A percentile compares a stretch with the other conserved stretches of the same genome.
Evolutionary conservation across 352 stramenopile genomes (phyloP).

Genomic region (Globisporangium okanoganense): DNA sequence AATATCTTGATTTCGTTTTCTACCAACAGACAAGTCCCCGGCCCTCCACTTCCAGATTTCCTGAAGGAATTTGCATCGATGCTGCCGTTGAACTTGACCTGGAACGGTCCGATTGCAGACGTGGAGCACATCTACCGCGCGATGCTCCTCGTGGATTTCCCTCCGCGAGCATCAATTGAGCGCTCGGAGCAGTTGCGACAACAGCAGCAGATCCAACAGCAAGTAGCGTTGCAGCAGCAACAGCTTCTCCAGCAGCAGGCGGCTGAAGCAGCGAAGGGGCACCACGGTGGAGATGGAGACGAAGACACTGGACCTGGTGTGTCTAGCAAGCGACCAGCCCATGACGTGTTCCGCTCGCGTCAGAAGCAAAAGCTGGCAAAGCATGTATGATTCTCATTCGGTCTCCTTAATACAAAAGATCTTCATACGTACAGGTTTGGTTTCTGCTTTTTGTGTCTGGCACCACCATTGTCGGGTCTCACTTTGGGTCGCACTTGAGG

Average conservation of each 20-base stretch:
- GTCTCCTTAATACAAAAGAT: slow-evolving; percentile 15
- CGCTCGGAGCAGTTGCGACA: slow-evolving; percentile 62
- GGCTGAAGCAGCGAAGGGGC: slow-evolving; percentile 34
- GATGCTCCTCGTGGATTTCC: slow-evolving; percentile 82
- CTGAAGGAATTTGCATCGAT: slow-evolving; percentile 81
- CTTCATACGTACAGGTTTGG: slow-evolving; percentile 16
- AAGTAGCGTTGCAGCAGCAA: slow-evolving; percentile 49
- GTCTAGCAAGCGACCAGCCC: slow-evolving; percentile 75
- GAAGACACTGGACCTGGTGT: slow-evolving; percentile 42
- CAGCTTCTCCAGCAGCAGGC: slow-evolving; percentile 53
- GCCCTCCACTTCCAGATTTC: slow-evolving; percentile 78
- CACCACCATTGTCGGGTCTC: background rate
- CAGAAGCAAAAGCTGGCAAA: slow-evolving; percentile 87
- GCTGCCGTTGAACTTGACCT: slow-evolving; percentile 75
- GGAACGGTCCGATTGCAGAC: slow-evolving; percentile 84
- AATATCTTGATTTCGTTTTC: background rate
- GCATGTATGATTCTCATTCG: slow-evolving; percentile 36
- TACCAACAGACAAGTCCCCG: slow-evolving; percentile 49
- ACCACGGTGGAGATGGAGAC: slow-evolving; percentile 38
- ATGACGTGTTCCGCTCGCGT: slow-evolving; percentile 83
- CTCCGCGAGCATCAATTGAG: slow-evolving; percentile 65
- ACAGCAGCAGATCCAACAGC: slow-evolving; percentile 56
- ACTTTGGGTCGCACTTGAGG: slow-evolving; percentile 13
- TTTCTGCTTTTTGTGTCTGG: slow-evolving; percentile 47
- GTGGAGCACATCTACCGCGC: slow-evolving; percentile 84